A percentile compares a stretch with the other conserved stretches of the same genome.
phyloP scores from a whole-genome alignment of 2,329 filamentous ascomycete genomes.

The Colletotrichum sp. region DNA sequence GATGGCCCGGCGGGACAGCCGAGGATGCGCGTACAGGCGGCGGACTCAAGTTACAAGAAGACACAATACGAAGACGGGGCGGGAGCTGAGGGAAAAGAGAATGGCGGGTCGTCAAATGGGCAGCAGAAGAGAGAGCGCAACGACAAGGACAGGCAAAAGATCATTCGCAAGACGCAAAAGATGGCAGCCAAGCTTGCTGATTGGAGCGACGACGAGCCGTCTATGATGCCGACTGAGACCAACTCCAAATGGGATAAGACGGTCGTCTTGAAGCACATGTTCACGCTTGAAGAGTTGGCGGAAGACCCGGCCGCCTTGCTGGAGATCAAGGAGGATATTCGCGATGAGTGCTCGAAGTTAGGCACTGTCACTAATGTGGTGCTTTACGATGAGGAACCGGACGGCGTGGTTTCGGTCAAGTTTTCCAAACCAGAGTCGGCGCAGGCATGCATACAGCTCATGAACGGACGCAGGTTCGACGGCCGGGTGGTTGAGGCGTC shows the following conservation, averaged over 20 bases:
- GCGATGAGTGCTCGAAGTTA: slow-evolving; percentile 86
- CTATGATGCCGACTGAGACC: slow-evolving; percentile 48
- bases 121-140: slow-evolving; percentile 35
- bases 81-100: slow-evolving; percentile 30
- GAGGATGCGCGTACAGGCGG: slow-evolving; percentile 81
- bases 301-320: slow-evolving; percentile 83
- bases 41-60: slow-evolving; percentile 92
- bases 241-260: slow-evolving; percentile 72
- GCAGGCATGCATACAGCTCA: slow-evolving; percentile 71
- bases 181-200: slow-evolving; percentile 91
- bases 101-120: slow-evolving; percentile 41
- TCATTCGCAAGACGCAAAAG: slow-evolving; percentile 90
- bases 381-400: slow-evolving; percentile 84
- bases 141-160: slow-evolving; percentile 81
- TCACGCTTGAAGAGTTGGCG: slow-evolving; percentile 83
- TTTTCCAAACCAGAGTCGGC: slow-evolving; percentile 78
- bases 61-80: slow-evolving; percentile 67
- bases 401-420: slow-evolving; percentile 84
- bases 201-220: slow-evolving; percentile 90
- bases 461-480: slow-evolving; percentile 83
- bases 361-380: slow-evolving; percentile 91
- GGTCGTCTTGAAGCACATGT: slow-evolving; percentile 92
- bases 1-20: slow-evolving; percentile 58
- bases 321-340: slow-evolving; percentile 94
- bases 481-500: slow-evolving; percentile 75